These are phyloP conservation scores for Nyssa sinensis DNA, from an alignment of 148 eudicot species.

Conservation along the genomic window DNA sequence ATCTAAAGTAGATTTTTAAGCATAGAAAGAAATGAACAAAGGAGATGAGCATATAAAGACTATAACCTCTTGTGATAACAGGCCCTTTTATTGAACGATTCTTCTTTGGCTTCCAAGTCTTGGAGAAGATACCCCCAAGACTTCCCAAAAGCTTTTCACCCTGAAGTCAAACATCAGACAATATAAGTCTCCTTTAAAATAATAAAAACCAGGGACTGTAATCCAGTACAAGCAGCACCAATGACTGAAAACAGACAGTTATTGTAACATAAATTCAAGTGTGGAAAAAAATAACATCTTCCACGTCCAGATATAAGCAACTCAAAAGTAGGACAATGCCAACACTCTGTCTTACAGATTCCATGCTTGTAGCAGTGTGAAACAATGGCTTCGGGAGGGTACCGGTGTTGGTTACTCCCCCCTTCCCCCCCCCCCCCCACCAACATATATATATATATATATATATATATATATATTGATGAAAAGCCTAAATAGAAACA, in stretches of 20 bases:
- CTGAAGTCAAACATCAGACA: slow-evolving; percentile 39
- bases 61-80: slow-evolving; percentile 60
- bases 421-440: no score
- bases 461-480: no score
- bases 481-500: neutral
- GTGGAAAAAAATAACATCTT: neutral
- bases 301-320: neutral
- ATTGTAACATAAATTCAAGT: neutral
- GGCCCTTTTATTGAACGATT: slow-evolving; percentile 72
- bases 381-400: no score
- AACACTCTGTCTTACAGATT: no score
- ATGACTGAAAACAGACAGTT: neutral
- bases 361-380: no score
- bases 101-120: slow-evolving; percentile 96
- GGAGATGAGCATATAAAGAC: neutral
- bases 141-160: slow-evolving; percentile 94
- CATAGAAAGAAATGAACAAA: neutral
- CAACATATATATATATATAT: no score
- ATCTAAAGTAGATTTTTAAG: neutral
- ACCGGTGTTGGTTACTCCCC: no score
- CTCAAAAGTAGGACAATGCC: no score
- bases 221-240: neutral
- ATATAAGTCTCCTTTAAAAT: neutral
- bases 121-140: slow-evolving; percentile 92
- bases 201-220: neutral